Conservation (phyloP, 305 asterid genomes). For the Salvia sclarea region DNA sequence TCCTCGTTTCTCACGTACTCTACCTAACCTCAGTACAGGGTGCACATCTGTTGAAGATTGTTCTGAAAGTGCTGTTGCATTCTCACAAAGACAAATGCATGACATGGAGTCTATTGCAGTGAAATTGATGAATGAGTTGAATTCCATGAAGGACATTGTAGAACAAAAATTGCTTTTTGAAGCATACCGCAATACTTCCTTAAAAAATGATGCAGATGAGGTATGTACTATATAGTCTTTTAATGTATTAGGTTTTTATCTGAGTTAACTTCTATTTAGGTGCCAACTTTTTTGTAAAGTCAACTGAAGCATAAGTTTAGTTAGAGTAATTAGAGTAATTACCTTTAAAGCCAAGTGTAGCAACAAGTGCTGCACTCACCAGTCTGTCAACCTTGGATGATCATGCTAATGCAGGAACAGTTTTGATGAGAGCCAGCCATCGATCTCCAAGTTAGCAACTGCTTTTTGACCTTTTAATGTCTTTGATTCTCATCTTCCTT, state of each 20-base stretch:
- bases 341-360: too few species aligned
- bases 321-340: constrained; percentile 12
- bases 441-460: background rate
- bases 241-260: constrained; percentile 20
- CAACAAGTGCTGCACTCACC: background rate
- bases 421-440: background rate
- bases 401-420: background rate
- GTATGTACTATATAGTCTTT: constrained; percentile 40
- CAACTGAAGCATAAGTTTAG: constrained; percentile 8
- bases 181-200: constrained; percentile 66
- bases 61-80: constrained; percentile 79
- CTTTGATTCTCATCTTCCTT: background rate
- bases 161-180: constrained; percentile 78
- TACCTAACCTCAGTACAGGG: constrained; percentile 62
- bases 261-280: constrained; percentile 3
- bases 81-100: constrained; percentile 85
- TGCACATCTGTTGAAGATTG: constrained; percentile 68
- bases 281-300: background rate
- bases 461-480: constrained; percentile 2
- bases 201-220: constrained; percentile 79
- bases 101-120: constrained; percentile 74
- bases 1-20: constrained; percentile 57
- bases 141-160: constrained; percentile 77
- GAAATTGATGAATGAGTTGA: constrained; percentile 76
- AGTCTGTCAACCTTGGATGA: background rate